phyloP scores from a whole-genome alignment of 2,329 filamentous ascomycete species.

The Dendryphion nanum region DNA sequence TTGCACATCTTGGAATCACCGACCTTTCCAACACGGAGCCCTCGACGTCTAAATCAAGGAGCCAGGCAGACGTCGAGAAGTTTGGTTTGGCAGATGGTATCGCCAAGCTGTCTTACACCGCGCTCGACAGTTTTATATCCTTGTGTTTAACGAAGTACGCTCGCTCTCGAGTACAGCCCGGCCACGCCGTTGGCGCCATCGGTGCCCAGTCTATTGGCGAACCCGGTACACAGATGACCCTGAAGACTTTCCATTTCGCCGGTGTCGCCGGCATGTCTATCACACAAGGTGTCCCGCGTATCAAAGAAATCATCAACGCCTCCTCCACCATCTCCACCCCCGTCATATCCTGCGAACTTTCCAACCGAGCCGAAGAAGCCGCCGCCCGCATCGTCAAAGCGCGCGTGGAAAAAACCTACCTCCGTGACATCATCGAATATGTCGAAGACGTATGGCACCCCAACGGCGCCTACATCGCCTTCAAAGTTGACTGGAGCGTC shows the following conservation, averaged over 20 bases:
- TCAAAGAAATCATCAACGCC: constrained; percentile 99
- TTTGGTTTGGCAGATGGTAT: constrained; percentile 60
- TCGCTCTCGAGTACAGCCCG: constrained; percentile 86
- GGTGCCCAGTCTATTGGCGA: constrained; percentile 98
- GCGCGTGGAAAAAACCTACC: constrained; percentile 90
- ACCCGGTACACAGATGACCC: constrained; percentile 96
- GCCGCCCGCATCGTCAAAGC: constrained; percentile 90
- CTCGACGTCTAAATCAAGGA: constrained; percentile 6
- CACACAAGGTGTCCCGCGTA: constrained; percentile 97
- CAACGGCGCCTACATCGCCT: constrained; percentile 70
- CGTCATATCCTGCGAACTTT: constrained; percentile 82
- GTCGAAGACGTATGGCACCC: constrained; percentile 89
- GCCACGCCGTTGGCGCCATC: constrained; percentile 92
- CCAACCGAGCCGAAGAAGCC: constrained; percentile 71
- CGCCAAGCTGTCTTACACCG: constrained; percentile 76
- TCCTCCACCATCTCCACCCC: constrained; percentile 92
- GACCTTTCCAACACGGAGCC: constrained; percentile 7
- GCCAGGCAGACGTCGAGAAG: constrained; percentile 38
- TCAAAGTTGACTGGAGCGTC: constrained; percentile 77
- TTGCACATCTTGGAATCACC: constrained; percentile 24
- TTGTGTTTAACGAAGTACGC: constrained; percentile 88
- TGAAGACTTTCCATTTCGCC: constrained; percentile 99
- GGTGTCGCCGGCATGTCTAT: constrained; percentile 99
- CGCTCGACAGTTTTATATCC: constrained; percentile 72
- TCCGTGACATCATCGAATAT: constrained; percentile 76